Base-by-base conservation (phyloP, 2,329 filamentous ascomycete species). In the Aciculosporium take region DNA sequence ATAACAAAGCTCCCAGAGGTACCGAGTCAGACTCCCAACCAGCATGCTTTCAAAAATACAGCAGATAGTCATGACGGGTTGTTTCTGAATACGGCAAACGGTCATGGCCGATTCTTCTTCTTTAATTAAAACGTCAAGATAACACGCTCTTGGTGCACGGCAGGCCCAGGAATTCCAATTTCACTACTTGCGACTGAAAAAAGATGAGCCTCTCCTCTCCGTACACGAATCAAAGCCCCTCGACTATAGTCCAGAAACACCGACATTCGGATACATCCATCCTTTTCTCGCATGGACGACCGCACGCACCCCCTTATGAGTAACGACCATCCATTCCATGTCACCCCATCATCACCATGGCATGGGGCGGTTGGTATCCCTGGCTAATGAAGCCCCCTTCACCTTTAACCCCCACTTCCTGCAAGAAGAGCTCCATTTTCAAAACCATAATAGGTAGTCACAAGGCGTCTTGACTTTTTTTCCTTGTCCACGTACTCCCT, bases 391-490 rank as follows among this genome's bases (percentile, higher is more conserved):
- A 15, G 37, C 18, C 27, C 13, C 2, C 15, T 12, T 8, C 29
- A 15, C 29, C 29, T 13, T 3, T 8, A 7, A 23, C 24, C 15
- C 10, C 13, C 12, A 23, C 18, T 17, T 21, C 24, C 39, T 34
- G 31, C 41, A 17, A 32, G 29, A 25, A 30, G 41, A 32, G n/a
- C 37, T 37, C 20, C 9, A 39, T 35, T 24, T 39, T 42, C 43
- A 39, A 39, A 36, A 45, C 39, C 39, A 42, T 42, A 32, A 39
- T 39, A 35, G 29, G 25, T 23, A 9, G 17, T 41, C 31, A 31
- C 28, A 15, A 41, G 18, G 28, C 3, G 21, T 15, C 21, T 28
- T 29, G 29, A n/a, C 9, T 38, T 38, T 25, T 35, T 13, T 10
- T 10, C 10, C 27, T 4, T 9, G 12, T 34, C 13, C 18, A 21